Evolutionary conservation across 2,329 filamentous ascomycete species (phyloP), one percentile per base, ranked within the genome.

Genomic region (Nemania sp.): DNA sequence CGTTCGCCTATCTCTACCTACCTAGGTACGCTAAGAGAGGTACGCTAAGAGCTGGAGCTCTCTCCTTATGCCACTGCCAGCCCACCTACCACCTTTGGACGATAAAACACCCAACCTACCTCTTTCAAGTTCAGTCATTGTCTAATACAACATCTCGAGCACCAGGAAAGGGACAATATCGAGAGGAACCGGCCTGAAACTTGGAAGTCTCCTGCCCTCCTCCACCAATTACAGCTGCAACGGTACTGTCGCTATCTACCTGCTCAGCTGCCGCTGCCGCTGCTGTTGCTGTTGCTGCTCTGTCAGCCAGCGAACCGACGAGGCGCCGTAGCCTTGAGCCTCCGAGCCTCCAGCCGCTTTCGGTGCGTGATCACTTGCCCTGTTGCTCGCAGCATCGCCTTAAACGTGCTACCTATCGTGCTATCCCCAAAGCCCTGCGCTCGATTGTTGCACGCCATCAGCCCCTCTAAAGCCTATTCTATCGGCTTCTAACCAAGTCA

Each of bases 71-170:
- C 45, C 57, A 42, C 56, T 21, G 17, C 39, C 42, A 29, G 25
- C 25, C 25, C 25, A 4, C 25, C 25, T 29, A 29, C n/a, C n/a
- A 29, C 25, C 25, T 4, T 29, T 54, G 17, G 7, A 57, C 59
- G 53, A 60, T 60, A 57, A 60, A 57, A 63, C 57, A 25, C 51
- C 50, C 59, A 55, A 55, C 55, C 13, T 37, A 34, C 21, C 40
- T 48, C 7, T 35, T n/a, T 35, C 50, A 32, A 32, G 32, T n/a
- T 40, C 37, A 18, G n/a, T n/a, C 5, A 15, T 32, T 50, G 17
- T 39, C 48, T 10, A 20, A 54, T 58, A 48, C 34, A 15, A 7
- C 43, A 39, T 20, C 45, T 15, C 15, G 35, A 42, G 20, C 45
- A 50, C n/a, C 29, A n/a, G 32, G 43, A n/a, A 43, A 10, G n/a